These are phyloP conservation scores for Rachicladosporium sp. DNA, from an alignment of 2,329 filamentous ascomycete species.

Conservation along the genomic window DNA sequence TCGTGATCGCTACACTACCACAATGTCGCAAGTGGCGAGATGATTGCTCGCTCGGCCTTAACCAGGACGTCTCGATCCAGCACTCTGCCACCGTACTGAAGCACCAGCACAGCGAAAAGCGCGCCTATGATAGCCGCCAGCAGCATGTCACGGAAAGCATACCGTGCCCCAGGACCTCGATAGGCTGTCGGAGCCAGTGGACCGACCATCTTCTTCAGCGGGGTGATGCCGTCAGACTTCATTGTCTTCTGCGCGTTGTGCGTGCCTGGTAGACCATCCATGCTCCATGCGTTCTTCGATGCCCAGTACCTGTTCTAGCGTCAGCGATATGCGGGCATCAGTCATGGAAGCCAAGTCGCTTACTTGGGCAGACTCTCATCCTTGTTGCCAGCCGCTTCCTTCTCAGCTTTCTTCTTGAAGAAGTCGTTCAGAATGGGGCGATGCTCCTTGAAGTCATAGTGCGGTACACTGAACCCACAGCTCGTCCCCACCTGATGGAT, in stretches of 20 bases:
- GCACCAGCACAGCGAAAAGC: neutral
- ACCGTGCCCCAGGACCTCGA: neutral
- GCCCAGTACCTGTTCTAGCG: constrained; percentile 29
- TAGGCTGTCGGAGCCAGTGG: constrained; percentile 6
- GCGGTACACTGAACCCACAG: constrained; percentile 33
- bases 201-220: constrained; percentile 33
- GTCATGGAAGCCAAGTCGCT: neutral
- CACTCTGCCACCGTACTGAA: constrained; percentile 1
- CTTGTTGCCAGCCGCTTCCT: constrained; percentile 23
- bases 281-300: constrained; percentile 30
- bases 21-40: too few relatives aligned
- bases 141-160: constrained; percentile 1
- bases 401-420: constrained; percentile 28
- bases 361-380: constrained; percentile 30
- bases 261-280: constrained; percentile 35
- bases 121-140: neutral
- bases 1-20: too few relatives aligned
- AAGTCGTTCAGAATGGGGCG: constrained; percentile 29
- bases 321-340: neutral
- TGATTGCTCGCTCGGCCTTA: too few relatives aligned
- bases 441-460: constrained; percentile 31
- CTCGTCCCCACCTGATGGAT: constrained; percentile 32
- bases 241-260: constrained; percentile 26
- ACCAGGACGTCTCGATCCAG: too few relatives aligned
- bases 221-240: constrained; percentile 25